Base-by-base conservation (phyloP, 257 asterid genomes). In the Paraleonurus japonicus region DNA sequence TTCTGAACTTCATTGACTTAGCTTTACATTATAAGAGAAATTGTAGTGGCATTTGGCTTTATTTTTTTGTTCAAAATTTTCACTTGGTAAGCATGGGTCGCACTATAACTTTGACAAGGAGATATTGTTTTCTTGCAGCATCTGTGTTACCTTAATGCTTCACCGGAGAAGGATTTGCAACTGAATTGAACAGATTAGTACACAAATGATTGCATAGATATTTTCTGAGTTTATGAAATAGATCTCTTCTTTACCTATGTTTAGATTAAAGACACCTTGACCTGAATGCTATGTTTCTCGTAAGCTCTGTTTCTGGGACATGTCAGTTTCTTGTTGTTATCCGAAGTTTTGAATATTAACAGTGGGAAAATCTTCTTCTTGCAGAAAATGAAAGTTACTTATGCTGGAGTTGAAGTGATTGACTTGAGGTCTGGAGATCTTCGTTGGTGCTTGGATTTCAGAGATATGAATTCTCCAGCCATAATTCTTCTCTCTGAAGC, bases 391-490 rank as follows among this genome's bases (percentile, higher is more conserved):
- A 92, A 88, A 83, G 83, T 95, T 74, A 95, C 99, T 17, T 88
- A 84, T 76, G 88, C 77, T 19, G 99, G 99, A 58, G 86, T 91
- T 48, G 96, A 95, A 80, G 89, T 95, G 80, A 82, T 86, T 78
- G 98, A 91, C 69, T 65, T 84, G 78, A 86, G 87, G 81, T 84
- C 96, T 65, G 99, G 99, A 71, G 98, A 95, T 76, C 89, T 88
- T 74, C 93, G 87, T 20, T 95, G 99, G 99, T 89, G 99, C 84
- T 84, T 95, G 87, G 99, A 95, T 86, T 95, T 95, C 82, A 89
- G 99, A 84, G 99, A 95, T 79, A 91, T 95, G 99, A 87, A 75
- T 80, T 89, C 96, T 45, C 99, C 99, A 27, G 93, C 96, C 72
- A 84, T 95, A 60, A 73, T 88, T 78, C 87, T 86, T 68, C 87